Percentiles rank a stretch among this genome's conserved stretches.
These are phyloP conservation scores for Verbascum thapsus DNA, from an alignment of 257 asterid species.

Conservation along the genomic window DNA sequence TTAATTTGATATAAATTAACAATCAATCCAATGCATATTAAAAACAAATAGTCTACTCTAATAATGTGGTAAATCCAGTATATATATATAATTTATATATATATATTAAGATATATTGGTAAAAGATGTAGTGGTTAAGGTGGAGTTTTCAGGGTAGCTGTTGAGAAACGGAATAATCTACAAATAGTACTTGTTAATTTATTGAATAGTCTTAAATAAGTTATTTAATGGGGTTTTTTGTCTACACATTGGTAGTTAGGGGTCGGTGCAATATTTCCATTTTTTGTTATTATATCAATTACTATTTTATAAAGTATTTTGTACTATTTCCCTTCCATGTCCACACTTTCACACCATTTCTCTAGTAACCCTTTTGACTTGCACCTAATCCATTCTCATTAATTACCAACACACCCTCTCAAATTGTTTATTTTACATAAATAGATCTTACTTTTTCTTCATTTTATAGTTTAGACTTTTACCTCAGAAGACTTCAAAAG, in stretches of 20 bases:
- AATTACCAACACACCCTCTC: too few species aligned
- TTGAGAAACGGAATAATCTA: constrained; percentile 36
- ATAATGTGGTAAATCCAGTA: too few species aligned
- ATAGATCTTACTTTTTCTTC: too few species aligned
- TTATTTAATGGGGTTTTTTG: constrained; percentile 31
- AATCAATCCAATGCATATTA: too few species aligned
- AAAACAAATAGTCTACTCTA: too few species aligned
- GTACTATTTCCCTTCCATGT: constrained; percentile 20
- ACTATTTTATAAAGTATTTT: constrained; percentile 4
- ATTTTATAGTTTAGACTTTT: constrained; percentile 23
- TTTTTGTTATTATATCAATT: background rate
- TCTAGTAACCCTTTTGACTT: constrained; percentile 34
- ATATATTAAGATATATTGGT: too few species aligned
- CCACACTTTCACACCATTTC: constrained; percentile 36
- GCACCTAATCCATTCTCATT: constrained; percentile 13
- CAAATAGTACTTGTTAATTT: constrained; percentile 30
- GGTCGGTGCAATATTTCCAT: constrained; percentile 36
- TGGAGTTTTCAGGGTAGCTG: constrained; percentile 37
- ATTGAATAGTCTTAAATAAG: background rate
- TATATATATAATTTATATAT: too few species aligned
- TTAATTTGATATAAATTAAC: too few species aligned
- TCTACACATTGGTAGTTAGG: constrained; percentile 30
- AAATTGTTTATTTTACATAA: too few species aligned
- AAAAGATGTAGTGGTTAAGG: constrained; percentile 34
- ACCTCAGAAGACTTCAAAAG: constrained; percentile 21